A percentile compares a stretch with the other conserved stretches of the same genome.
Conservation (phyloP, 345 rosid species). For the Triadica sebifera region DNA sequence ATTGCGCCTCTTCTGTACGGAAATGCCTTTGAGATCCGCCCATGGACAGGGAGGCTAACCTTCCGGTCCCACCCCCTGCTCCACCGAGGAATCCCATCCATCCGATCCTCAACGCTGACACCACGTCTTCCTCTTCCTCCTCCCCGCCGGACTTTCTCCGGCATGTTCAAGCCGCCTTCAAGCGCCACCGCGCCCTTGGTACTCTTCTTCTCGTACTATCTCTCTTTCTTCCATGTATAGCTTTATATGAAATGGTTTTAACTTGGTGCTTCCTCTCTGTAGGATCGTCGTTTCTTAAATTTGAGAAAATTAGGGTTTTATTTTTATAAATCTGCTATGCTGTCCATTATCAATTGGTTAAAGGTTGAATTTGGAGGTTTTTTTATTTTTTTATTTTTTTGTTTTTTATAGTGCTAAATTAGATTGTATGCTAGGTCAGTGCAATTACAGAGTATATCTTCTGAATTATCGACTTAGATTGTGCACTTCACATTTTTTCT, state of each 20-base stretch:
- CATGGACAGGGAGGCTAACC: conserved; percentile 92
- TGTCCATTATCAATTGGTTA: not conserved
- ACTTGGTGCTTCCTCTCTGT: conserved; percentile 8
- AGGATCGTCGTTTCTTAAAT: not conserved
- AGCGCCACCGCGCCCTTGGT: conserved; percentile 90
- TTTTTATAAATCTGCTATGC: not conserved
- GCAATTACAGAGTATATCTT: too few relatives aligned
- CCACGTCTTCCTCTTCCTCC: conserved; percentile 40
- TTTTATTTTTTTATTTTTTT: too few relatives aligned
- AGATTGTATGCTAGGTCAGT: not conserved
- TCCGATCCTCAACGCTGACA: conserved; percentile 36
- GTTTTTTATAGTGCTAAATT: not conserved
- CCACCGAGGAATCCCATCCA: conserved; percentile 31
- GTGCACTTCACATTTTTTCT: too few relatives aligned
- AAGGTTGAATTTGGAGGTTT: not conserved
- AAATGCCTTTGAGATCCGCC: conserved; percentile 66
- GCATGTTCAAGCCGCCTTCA: conserved; percentile 86
- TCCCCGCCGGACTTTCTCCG: conserved; percentile 65
- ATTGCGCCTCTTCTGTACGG: conserved; percentile 29
- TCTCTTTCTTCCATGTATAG: not conserved
- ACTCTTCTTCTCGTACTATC: conserved; percentile 10
- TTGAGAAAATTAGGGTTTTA: not conserved
- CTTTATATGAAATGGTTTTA: not conserved
- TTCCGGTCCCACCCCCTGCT: conserved; percentile 51
- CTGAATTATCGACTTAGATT: too few relatives aligned